Evolutionary conservation across 192 early-diverging fungal species (phyloP).

Genomic region (Coemansia sp.): DNA sequence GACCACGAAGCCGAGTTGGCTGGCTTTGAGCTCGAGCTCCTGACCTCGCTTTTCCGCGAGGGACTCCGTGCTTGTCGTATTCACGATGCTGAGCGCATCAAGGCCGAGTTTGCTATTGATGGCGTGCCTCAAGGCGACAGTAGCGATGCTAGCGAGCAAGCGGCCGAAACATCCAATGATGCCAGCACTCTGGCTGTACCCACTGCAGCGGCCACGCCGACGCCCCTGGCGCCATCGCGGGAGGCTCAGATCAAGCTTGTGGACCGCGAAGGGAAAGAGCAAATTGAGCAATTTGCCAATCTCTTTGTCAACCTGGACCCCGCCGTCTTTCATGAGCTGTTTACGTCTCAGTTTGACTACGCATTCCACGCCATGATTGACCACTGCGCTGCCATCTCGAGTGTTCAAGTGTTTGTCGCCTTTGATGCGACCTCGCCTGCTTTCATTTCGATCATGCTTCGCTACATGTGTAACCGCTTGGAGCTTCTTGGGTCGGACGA

Average conservation of each 20-base stretch:
- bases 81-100: constrained; percentile 40
- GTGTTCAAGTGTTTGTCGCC: constrained; percentile 86
- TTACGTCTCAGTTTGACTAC: constrained; percentile 80
- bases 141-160: neutral
- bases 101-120: constrained; percentile 2
- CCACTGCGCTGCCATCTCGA: constrained; percentile 72
- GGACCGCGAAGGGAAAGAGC: constrained; percentile 87
- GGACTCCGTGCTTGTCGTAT: constrained; percentile 50
- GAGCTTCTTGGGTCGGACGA: constrained; percentile 45
- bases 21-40: constrained; percentile 50
- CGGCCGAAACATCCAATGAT: neutral
- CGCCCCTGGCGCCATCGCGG: constrained; percentile 12
- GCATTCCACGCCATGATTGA: constrained; percentile 80
- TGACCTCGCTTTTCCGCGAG: constrained; percentile 44
- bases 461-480: constrained; percentile 46
- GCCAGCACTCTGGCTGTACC: neutral
- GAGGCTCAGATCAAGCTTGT: constrained; percentile 59
- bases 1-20: constrained; percentile 40
- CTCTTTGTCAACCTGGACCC: constrained; percentile 83
- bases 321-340: constrained; percentile 93
- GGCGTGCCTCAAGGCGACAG: neutral
- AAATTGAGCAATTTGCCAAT: constrained; percentile 84
- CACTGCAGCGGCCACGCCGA: neutral
- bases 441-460: constrained; percentile 55
- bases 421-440: constrained; percentile 60